Base-by-base conservation (phyloP, 2,329 filamentous ascomycete species). In the Aspergillus sp. region DNA sequence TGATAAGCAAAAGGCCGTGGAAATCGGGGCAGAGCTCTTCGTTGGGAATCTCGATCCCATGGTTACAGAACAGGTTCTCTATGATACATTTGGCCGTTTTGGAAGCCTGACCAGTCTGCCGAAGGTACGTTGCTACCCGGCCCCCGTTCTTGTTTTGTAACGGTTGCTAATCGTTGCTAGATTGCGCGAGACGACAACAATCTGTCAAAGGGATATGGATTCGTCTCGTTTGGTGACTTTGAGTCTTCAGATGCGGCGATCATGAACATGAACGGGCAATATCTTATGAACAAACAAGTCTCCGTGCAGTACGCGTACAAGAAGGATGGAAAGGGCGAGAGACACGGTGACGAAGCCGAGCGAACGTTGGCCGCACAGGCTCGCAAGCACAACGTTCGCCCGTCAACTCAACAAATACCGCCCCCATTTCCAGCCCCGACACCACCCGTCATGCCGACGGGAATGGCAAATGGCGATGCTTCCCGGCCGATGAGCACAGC, bases 261-360 rank as follows among this genome's bases (percentile, higher is more conserved):
- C 53, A 80, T 84, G 56, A 93, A 91, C 66, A 90, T 98, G 86
- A 87, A 95, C 66, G 89, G 89, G 45, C 90, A 97, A 73, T 97
- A 93, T 70, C 82, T 98, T 51, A 90, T 95, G 77, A 95, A 93
- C 76, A 95, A 95, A 74, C 88, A 95, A 69, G 86, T 97, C 59
- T 88, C 86, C 2, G 93, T 98, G 41, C 91, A 97, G 70, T 98
- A 97, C 69, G 93, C 93, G 35, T 97, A 95, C 80, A 98, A 98
- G 78, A 97, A 97, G 72, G 93, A 98, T 63, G 93, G 93, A 58
- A 95, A 95, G 73, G 91, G 91, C 59, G 91, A 97, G 73, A 79
- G 93, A 49, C 93, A 98, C 65, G 93, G 93, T 60, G 93, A 98
- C 66, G 81, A 90, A 59, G 93, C 93, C 25, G 93, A 98, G 72